Evolutionary conservation across 805 yeast species (phyloP).

Genomic region (Candida gorgasii): DNA sequence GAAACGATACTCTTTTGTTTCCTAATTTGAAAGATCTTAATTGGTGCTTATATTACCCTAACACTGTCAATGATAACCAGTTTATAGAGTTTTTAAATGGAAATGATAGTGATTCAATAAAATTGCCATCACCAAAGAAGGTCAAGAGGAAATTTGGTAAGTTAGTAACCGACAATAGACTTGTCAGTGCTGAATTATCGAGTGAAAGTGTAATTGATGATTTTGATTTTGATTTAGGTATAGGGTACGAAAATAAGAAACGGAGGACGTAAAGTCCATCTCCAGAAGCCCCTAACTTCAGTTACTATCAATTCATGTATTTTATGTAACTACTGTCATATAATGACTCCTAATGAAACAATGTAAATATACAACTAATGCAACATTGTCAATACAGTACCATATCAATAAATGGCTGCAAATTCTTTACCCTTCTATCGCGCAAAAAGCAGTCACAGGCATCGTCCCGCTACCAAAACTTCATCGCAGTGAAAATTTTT

Average conservation of each 20-base stretch:
- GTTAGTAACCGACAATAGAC: constrained; percentile 11
- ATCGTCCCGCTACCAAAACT: constrained; percentile 3
- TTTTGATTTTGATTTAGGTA: constrained; percentile 13
- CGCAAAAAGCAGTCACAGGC: constrained; percentile 6
- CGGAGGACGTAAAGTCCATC: neutral
- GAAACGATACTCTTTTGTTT: constrained; percentile 19
- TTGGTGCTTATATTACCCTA: constrained; percentile 62
- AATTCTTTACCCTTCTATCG: neutral
- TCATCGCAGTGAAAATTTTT: constrained; percentile 8
- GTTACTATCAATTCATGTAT: too few relatives aligned
- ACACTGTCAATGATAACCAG: constrained; percentile 12
- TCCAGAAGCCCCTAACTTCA: too few relatives aligned
- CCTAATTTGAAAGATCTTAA: constrained; percentile 46
- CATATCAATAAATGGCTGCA: constrained; percentile 6
- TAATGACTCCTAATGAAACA: too few relatives aligned
- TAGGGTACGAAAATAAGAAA: constrained; percentile 13
- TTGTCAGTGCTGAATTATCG: neutral
- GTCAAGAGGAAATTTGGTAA: constrained; percentile 46
- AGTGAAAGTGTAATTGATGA: constrained; percentile 12
- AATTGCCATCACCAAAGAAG: constrained; percentile 57
- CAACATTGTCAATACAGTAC: too few relatives aligned
- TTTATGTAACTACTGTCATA: too few relatives aligned
- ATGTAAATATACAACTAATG: too few relatives aligned
- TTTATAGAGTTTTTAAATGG: constrained; percentile 15
- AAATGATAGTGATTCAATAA: constrained; percentile 18